phyloP scores from a whole-genome alignment of 106 monocot genomes.

The Dendrobium catenatum region DNA sequence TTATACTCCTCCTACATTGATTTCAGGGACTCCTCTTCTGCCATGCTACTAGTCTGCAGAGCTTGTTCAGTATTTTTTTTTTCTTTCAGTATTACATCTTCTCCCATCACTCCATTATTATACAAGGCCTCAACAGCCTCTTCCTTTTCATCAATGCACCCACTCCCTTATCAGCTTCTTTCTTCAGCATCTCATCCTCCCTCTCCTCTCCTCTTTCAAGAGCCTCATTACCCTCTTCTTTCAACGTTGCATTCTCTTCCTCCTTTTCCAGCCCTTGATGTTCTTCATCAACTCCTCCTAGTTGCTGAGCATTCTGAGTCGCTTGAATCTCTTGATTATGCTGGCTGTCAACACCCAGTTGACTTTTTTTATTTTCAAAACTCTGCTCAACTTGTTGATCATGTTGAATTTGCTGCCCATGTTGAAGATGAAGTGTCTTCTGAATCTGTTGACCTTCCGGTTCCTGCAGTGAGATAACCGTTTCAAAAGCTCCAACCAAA shows the following conservation, averaged over 20 bases:
- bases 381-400: neutral
- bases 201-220: neutral
- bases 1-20: neutral
- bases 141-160: neutral
- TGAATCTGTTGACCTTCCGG: constrained; percentile 9
- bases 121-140: neutral
- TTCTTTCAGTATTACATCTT: neutral
- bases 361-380: neutral
- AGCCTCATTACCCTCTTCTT: neutral
- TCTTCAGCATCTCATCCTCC: neutral
- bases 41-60: neutral
- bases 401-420: neutral
- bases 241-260: neutral
- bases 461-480: constrained; percentile 34
- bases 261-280: neutral
- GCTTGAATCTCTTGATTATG: neutral
- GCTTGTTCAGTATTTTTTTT: neutral
- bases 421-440: neutral
- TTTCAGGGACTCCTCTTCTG: neutral
- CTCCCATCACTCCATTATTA: neutral
- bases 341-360: neutral
- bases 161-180: neutral
- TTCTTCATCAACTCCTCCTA: neutral
- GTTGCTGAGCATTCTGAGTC: neutral
- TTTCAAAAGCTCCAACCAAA: constrained; percentile 39